Evolutionary conservation across 805 yeast species (phyloP), one percentile per base, ranked within the genome.

Genomic region (Candida taoyuanica): DNA sequence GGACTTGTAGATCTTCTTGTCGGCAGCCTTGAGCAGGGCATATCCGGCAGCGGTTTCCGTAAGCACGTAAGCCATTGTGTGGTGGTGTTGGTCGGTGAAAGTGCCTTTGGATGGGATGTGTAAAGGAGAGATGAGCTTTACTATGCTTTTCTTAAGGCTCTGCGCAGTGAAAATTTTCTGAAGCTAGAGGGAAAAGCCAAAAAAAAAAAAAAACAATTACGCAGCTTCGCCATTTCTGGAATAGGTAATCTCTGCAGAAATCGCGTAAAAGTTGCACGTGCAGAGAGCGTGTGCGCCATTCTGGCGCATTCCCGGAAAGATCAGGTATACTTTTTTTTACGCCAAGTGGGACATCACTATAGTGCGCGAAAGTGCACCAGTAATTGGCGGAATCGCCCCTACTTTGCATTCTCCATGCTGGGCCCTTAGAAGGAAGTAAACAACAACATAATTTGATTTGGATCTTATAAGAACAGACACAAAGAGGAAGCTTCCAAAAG

Each of bases 41-140:
- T 93, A 93, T 61, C 98, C 98, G 37, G 98, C 98, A 48, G 98
- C 85, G 50, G 98, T 93, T 73, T 93, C 98, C 45, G 98, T 85
- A 64, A 91, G 78, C 60, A 91, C 88, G 76, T 72, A 85, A 48
- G 93, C 83, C 94, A 85, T 85, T 29, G 26, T 9, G 11, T 21
- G 11, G 29, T 14, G 8, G 4, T 11, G 20, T 16, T 37, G 19
- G 34, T 33, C 24, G 9, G 31, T 28, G 18, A 6, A 14, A 23
- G 25, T 20, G 26, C 21, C 28, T 21, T 20, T 3, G 15, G 17
- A 11, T 7, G 38, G 20, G 31, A 17, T 28, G 29, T 17, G 19
- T 9, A 17, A 15, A 33, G 26, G 16, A 34, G 37, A 36, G 43
- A 39, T 35, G 40, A 35, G 40, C 42, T 34, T 30, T 14, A 11